A percentile compares a stretch with the other conserved stretches of the same genome.
Conservation (phyloP, 1,284 basidiomycete genomes). For the Flammula alnicola region DNA sequence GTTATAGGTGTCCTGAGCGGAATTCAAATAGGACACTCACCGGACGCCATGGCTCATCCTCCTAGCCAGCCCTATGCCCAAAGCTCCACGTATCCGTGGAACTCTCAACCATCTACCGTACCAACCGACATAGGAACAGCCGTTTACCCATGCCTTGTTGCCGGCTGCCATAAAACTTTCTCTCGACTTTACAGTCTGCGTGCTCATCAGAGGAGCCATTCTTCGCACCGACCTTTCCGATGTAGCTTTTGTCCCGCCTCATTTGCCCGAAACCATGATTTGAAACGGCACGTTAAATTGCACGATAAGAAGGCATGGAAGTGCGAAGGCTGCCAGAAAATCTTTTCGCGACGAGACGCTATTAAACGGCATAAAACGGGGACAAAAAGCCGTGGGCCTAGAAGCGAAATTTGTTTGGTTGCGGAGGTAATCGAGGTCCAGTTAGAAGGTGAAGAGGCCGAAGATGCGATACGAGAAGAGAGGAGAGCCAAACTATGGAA, state of each 20-base stretch:
- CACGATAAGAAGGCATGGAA: conserved; percentile 74
- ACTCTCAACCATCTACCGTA: conserved; percentile 29
- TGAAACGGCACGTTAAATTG: conserved; percentile 70
- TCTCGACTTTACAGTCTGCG: conserved; percentile 68
- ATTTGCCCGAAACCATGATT: conserved; percentile 76
- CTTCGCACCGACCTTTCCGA: conserved; percentile 63
- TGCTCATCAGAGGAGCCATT: conserved; percentile 66
- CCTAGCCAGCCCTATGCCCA: conserved; percentile 24
- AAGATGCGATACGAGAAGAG: conserved; percentile 55
- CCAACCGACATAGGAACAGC: conserved; percentile 66
- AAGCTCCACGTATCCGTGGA: conserved; percentile 38
- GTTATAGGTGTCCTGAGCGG: conserved; percentile 77
- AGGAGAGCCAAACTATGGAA: conserved; percentile 66
- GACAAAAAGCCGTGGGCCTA: conserved; percentile 49
- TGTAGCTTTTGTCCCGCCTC: conserved; percentile 69
- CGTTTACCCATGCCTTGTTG: conserved; percentile 72
- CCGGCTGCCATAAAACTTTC: conserved; percentile 67
- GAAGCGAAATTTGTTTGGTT: conserved; percentile 53
- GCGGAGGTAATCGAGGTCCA: conserved; percentile 65
- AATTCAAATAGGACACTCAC: conserved; percentile 65
- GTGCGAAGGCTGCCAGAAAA: conserved; percentile 70
- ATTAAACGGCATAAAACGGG: conserved; percentile 74
- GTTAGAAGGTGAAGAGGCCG: conserved; percentile 54
- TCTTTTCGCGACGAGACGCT: conserved; percentile 76
- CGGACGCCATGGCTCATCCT: conserved; percentile 33